These are phyloP conservation scores for Colletotrichum theobromicola DNA, from an alignment of 2,329 filamentous ascomycete genomes.

Conservation along the genomic window DNA sequence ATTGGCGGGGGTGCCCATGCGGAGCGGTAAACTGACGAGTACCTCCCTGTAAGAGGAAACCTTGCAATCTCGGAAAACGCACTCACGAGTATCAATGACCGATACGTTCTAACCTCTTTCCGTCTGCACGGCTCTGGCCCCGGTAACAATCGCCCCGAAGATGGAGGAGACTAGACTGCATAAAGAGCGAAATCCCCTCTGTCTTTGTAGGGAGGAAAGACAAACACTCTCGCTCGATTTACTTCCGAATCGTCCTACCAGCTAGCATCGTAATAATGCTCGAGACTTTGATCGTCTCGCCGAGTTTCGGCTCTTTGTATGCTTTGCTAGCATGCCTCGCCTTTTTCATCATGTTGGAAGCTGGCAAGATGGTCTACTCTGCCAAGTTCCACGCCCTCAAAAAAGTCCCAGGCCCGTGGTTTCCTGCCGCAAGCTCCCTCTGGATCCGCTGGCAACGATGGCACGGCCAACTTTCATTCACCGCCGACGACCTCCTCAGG, in stretches of 20 bases:
- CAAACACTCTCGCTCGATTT: too few relatives aligned
- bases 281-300: neutral
- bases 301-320: neutral
- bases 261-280: neutral
- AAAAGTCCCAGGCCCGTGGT: slow-evolving; percentile 10
- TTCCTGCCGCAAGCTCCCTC: slow-evolving; percentile 14
- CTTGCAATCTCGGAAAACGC: neutral
- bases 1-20: neutral
- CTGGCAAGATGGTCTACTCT: neutral
- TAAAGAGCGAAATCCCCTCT: neutral
- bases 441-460: slow-evolving; percentile 24
- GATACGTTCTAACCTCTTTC: neutral
- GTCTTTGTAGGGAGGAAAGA: neutral
- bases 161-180: neutral
- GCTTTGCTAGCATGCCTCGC: neutral
- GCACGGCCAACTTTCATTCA: slow-evolving; percentile 22
- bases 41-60: neutral
- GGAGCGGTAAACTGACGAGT: neutral
- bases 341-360: neutral
- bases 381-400: neutral
- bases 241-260: neutral
- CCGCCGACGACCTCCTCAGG: slow-evolving; percentile 16
- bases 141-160: neutral
- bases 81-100: neutral
- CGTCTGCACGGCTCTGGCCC: neutral